Conservation (phyloP, 106 monocot species). For the Phalaenopsis equestris region DNA sequence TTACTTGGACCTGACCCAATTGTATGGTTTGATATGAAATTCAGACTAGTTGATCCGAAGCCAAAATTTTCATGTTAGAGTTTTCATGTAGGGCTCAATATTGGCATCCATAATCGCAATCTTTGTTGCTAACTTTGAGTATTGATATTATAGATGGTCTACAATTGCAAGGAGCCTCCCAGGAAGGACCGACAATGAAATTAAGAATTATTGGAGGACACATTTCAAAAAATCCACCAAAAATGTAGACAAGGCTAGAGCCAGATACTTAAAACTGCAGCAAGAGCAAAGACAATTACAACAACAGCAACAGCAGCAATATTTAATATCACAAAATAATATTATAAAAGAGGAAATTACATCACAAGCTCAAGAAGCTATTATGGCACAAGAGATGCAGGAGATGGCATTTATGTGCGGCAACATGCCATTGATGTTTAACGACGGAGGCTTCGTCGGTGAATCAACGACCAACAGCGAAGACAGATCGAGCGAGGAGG, state of each 20-base stretch:
- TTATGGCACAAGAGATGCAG: slow-evolving; percentile 7
- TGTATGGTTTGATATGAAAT: too few species aligned
- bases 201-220: slow-evolving; percentile 69
- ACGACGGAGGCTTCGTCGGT: background rate
- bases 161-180: slow-evolving; percentile 61
- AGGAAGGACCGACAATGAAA: slow-evolving; percentile 53
- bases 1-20: too few species aligned
- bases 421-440: slow-evolving; percentile 6
- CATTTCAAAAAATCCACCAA: slow-evolving; percentile 72
- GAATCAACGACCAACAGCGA: too few species aligned
- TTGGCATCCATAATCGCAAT: too few species aligned
- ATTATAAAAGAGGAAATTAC: background rate
- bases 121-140: background rate
- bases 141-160: slow-evolving; percentile 43
- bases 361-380: background rate
- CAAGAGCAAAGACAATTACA: slow-evolving; percentile 15
- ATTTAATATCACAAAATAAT: background rate
- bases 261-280: slow-evolving; percentile 23
- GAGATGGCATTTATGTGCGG: slow-evolving; percentile 13
- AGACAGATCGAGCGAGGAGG: background rate
- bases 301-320: slow-evolving; percentile 9
- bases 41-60: too few species aligned
- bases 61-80: too few species aligned
- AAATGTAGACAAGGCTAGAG: slow-evolving; percentile 32
- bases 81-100: too few species aligned